Evolutionary conservation across 2,329 filamentous ascomycete species (phyloP).

Genomic region (Penicillium sp.): DNA sequence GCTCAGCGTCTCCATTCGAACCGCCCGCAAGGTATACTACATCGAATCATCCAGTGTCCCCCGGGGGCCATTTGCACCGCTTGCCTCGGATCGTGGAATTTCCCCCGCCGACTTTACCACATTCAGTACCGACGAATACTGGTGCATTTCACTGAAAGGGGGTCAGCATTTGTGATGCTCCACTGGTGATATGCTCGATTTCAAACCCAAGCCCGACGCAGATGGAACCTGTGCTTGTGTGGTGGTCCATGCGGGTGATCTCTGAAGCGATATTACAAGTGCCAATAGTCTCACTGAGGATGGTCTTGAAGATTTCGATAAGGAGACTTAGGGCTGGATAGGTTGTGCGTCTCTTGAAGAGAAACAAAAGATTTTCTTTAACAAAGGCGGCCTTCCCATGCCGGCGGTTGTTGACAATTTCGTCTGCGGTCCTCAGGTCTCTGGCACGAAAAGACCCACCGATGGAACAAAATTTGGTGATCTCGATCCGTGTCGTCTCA

Average conservation of each 20-base stretch:
- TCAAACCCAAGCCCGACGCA: constrained; percentile 34
- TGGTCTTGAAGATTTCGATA: not conserved
- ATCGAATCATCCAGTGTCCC: no score
- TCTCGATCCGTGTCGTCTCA: constrained; percentile 50
- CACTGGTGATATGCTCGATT: constrained; percentile 4
- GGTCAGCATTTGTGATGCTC: constrained; percentile 29
- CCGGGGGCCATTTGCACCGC: no score
- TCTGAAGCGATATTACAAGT: not conserved
- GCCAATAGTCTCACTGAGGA: not conserved
- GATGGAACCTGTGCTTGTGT: constrained; percentile 18
- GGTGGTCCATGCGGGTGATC: not conserved
- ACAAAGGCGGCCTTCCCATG: constrained; percentile 1
- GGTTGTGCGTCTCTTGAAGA: not conserved
- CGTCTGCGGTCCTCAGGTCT: constrained; percentile 3
- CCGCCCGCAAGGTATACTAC: no score
- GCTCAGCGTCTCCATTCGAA: no score
- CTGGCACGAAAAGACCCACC: not conserved
- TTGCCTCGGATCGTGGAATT: not conserved
- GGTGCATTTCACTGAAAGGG: constrained; percentile 21
- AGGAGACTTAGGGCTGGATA: constrained; percentile 4
- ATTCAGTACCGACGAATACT: not conserved
- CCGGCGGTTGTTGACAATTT: constrained; percentile 2
- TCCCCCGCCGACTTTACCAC: not conserved
- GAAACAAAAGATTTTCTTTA: constrained; percentile 4
- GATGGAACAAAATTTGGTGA: constrained; percentile 23